phyloP scores from a whole-genome alignment of 2,329 filamentous ascomycete genomes.

The Paramyrothecium roridum region DNA sequence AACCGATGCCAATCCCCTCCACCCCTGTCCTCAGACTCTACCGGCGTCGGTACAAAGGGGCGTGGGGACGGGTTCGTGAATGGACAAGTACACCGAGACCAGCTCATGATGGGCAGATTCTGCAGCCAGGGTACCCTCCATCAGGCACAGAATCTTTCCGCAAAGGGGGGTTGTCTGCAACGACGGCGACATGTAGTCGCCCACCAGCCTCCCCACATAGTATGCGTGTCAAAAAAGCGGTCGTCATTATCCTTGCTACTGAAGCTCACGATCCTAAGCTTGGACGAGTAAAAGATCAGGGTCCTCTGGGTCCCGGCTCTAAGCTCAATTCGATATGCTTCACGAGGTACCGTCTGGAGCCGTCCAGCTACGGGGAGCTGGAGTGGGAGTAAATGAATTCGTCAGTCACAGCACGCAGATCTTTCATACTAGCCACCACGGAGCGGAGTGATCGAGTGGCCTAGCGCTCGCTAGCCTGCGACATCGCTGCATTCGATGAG shows the following conservation, averaged over 20 bases:
- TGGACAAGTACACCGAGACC: not conserved
- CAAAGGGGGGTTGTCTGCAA: not conserved
- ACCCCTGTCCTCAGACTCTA: not conserved
- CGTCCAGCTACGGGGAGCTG: not conserved
- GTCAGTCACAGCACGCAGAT: not conserved
- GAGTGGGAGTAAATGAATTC: not conserved
- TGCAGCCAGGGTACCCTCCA: not conserved
- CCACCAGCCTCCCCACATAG: not conserved
- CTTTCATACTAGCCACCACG: not conserved
- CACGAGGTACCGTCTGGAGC: too few relatives aligned
- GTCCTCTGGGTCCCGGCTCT: too few relatives aligned
- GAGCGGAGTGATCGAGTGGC: not conserved
- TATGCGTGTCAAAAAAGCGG: not conserved
- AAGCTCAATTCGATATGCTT: too few relatives aligned
- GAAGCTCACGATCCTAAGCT: too few relatives aligned
- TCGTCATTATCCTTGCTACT: too few relatives aligned
- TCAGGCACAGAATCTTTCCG: not conserved
- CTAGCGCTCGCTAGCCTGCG: not conserved
- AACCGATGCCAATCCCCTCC: not conserved
- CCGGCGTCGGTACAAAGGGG: not conserved
- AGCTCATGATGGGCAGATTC: not conserved
- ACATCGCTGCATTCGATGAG: not conserved
- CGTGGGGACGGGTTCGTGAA: not conserved
- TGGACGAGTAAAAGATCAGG: too few relatives aligned
- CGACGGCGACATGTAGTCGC: not conserved